A percentile compares a stretch with the other conserved stretches of the same genome.
Evolutionary conservation across 495 filamentous ascomycete species (phyloP).

Genomic region (Penicillium longicatenatum): DNA sequence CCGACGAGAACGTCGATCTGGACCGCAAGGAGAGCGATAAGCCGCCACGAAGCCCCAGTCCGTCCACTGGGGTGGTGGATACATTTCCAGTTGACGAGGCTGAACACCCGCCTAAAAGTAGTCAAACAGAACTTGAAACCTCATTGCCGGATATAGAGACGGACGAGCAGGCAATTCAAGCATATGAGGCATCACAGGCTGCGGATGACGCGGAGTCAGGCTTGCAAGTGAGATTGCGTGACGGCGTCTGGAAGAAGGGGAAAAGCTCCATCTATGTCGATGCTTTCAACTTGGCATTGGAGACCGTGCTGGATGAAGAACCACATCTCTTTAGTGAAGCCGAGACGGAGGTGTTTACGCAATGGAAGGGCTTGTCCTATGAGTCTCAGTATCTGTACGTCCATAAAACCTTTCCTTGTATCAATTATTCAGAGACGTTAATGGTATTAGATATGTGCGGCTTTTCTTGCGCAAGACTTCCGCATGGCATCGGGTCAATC

Average conservation of each 20-base stretch:
- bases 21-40: constrained; percentile 10
- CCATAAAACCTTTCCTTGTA: not conserved
- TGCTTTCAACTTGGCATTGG: constrained; percentile 91
- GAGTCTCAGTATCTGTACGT: constrained; percentile 90
- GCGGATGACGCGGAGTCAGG: constrained; percentile 34
- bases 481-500: constrained; percentile 86
- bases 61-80: constrained; percentile 14
- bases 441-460: constrained; percentile 70
- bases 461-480: constrained; percentile 92
- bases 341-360: constrained; percentile 74
- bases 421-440: not conserved
- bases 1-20: constrained; percentile 6
- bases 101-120: constrained; percentile 38
- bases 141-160: constrained; percentile 68
- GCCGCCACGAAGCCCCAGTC: constrained; percentile 22
- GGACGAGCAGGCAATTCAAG: constrained; percentile 71
- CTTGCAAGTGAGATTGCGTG: constrained; percentile 51
- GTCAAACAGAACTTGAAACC: constrained; percentile 72
- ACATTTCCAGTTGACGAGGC: constrained; percentile 35
- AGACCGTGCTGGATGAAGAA: constrained; percentile 90
- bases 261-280: constrained; percentile 94
- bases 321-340: constrained; percentile 80
- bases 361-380: constrained; percentile 75
- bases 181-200: constrained; percentile 69
- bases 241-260: constrained; percentile 60